Conservation (phyloP, 148 eudicot genomes). For the Dysphania ambrosioides region DNA sequence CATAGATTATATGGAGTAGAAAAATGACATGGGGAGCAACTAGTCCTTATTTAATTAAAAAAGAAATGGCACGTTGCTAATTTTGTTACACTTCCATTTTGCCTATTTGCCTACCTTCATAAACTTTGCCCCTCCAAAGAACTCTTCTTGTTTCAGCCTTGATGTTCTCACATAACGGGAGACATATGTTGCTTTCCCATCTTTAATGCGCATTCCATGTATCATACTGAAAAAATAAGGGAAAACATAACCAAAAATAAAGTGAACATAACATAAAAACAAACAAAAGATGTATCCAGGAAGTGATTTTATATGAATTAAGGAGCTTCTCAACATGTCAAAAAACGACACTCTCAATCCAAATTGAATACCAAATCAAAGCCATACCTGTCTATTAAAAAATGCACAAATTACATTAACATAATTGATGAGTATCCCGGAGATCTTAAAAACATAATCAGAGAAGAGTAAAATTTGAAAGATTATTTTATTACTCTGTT, state of each 20-base stretch:
- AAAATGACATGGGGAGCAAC: background rate
- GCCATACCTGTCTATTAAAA: too few species aligned
- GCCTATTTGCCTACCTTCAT: slow-evolving; percentile 67
- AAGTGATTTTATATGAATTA: background rate
- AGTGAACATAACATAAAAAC: background rate
- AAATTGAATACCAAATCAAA: background rate
- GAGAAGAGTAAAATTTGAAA: background rate
- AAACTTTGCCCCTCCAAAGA: slow-evolving; percentile 74
- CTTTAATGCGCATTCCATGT: slow-evolving; percentile 88
- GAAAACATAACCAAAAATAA: background rate
- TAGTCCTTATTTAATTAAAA: background rate
- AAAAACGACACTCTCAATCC: background rate
- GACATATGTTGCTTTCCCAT: slow-evolving; percentile 95
- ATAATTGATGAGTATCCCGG: background rate
- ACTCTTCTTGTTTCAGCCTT: slow-evolving; percentile 81
- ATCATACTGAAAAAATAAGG: slow-evolving; percentile 53
- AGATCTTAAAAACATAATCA: background rate
- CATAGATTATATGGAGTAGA: background rate
- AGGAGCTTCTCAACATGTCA: background rate
- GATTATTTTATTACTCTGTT: background rate
- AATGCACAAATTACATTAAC: background rate
- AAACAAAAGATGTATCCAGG: background rate
- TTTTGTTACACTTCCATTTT: background rate
- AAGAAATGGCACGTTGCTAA: background rate
- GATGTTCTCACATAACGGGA: slow-evolving; percentile 94